A percentile compares a stretch with the other conserved stretches of the same genome.
phyloP scores from a whole-genome alignment of 352 stramenopile genomes.

The Blastocystis sp. region DNA sequence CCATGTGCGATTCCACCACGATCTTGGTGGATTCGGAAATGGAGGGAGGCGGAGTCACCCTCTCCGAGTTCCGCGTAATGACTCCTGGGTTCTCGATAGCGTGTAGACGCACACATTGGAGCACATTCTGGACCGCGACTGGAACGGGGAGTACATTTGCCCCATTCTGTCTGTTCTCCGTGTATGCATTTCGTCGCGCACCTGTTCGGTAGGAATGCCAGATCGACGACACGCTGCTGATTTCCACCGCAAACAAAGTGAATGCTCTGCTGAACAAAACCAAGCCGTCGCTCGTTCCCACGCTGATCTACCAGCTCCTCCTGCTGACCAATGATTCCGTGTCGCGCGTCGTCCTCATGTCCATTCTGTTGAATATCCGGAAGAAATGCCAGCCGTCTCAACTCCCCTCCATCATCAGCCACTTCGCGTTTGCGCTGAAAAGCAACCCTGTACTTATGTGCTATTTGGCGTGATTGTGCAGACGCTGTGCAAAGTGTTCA shows the following conservation, averaged over 20 bases:
- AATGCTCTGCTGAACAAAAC: conserved; percentile 4
- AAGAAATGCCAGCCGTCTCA: conserved; percentile 44
- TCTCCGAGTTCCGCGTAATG: conserved; percentile 18
- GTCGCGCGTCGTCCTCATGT: conserved; percentile 30
- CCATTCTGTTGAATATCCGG: conserved; percentile 20
- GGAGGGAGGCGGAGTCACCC: neutral
- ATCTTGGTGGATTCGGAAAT: conserved; percentile 4
- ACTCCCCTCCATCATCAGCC: conserved; percentile 48
- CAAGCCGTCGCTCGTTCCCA: neutral
- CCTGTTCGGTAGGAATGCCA: conserved; percentile 2
- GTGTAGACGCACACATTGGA: conserved; percentile 24
- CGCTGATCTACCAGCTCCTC: conserved; percentile 46
- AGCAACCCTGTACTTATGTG: neutral
- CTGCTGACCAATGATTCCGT: conserved; percentile 55
- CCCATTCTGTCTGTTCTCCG: conserved; percentile 11
- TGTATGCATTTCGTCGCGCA: neutral
- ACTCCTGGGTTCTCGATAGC: no score
- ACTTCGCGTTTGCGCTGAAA: conserved; percentile 36
- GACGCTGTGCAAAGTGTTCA: conserved; percentile 35
- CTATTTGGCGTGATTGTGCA: neutral
- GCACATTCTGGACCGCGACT: conserved; percentile 29
- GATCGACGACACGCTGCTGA: conserved; percentile 8
- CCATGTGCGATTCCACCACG: conserved; percentile 34
- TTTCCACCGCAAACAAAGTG: conserved; percentile 20
- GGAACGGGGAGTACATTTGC: conserved; percentile 56